Conservation (phyloP, 1,284 basidiomycete species). For the Fomitopsis palustris region DNA sequence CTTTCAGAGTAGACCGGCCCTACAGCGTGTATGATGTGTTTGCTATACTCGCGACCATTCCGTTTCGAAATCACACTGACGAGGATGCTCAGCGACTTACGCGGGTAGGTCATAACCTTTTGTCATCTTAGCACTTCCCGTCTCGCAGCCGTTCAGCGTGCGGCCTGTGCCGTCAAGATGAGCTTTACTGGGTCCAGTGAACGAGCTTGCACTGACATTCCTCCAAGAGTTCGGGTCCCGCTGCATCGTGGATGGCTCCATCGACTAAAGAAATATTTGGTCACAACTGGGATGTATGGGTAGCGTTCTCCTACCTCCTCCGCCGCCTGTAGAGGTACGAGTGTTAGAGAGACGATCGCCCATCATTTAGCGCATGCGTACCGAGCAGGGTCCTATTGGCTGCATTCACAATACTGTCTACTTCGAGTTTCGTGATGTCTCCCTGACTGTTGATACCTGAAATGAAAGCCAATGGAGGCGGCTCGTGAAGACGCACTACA, state of each 20-base stretch:
- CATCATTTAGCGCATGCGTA: slow-evolving; percentile 26
- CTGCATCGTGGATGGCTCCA: slow-evolving; percentile 84
- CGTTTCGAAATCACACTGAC: no score
- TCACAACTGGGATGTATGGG: not conserved
- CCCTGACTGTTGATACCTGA: slow-evolving; percentile 52
- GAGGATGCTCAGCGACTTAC: slow-evolving; percentile 36
- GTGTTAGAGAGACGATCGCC: no score
- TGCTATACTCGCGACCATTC: slow-evolving; percentile 35
- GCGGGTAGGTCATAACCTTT: slow-evolving; percentile 67
- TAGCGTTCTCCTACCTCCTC: slow-evolving; percentile 50
- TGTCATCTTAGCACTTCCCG: slow-evolving; percentile 85
- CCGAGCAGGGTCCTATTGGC: slow-evolving; percentile 79
- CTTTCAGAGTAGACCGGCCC: slow-evolving; percentile 71
- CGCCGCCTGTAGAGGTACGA: slow-evolving; percentile 47
- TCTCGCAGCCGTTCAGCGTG: slow-evolving; percentile 71
- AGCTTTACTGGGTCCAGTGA: not conserved
- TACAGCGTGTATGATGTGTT: slow-evolving; percentile 86
- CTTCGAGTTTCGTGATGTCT: slow-evolving; percentile 70
- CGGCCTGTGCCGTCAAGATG: slow-evolving; percentile 39
- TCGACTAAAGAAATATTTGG: slow-evolving; percentile 65
- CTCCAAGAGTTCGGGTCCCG: slow-evolving; percentile 66
- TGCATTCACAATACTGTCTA: slow-evolving; percentile 87
- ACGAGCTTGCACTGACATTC: slow-evolving; percentile 55
- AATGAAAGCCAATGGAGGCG: not conserved
- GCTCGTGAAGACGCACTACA: slow-evolving; percentile 39